These are phyloP conservation scores for Candida sp. DNA, from an alignment of 1,139 yeast genomes.

Conservation along the genomic window DNA sequence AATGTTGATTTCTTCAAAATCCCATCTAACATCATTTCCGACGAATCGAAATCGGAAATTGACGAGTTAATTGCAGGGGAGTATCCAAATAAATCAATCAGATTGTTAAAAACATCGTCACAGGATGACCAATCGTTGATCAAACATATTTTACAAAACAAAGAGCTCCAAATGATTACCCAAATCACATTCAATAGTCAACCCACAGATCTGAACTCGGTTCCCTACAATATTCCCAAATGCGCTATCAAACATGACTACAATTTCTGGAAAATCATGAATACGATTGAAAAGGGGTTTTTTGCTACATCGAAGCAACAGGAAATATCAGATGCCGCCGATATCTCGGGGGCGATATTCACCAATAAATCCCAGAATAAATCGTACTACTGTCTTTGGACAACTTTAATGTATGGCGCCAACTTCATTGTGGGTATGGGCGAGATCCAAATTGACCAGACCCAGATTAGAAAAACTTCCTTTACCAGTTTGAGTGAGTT, in stretches of 20 bases:
- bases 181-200: constrained; percentile 12
- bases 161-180: constrained; percentile 35
- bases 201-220: background rate
- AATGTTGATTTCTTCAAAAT: constrained; percentile 35
- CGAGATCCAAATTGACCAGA: constrained; percentile 25
- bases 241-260: constrained; percentile 32
- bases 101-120: constrained; percentile 22
- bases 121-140: constrained; percentile 30
- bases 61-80: constrained; percentile 16
- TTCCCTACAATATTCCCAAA: constrained; percentile 18
- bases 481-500: constrained; percentile 37
- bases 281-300: background rate
- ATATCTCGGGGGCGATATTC: constrained; percentile 36
- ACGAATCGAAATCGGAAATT: constrained; percentile 17
- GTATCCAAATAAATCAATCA: constrained; percentile 26
- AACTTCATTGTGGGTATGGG: constrained; percentile 34
- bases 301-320: background rate
- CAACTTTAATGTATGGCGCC: constrained; percentile 14
- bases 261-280: constrained; percentile 7
- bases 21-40: constrained; percentile 21
- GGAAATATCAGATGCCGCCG: constrained; percentile 13
- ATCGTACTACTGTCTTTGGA: constrained; percentile 36
- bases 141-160: constrained; percentile 27
- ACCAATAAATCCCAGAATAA: constrained; percentile 39
- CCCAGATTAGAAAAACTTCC: constrained; percentile 28